Base-by-base conservation (phyloP, 139 green algal species). In the Picochlorum sp. region DNA sequence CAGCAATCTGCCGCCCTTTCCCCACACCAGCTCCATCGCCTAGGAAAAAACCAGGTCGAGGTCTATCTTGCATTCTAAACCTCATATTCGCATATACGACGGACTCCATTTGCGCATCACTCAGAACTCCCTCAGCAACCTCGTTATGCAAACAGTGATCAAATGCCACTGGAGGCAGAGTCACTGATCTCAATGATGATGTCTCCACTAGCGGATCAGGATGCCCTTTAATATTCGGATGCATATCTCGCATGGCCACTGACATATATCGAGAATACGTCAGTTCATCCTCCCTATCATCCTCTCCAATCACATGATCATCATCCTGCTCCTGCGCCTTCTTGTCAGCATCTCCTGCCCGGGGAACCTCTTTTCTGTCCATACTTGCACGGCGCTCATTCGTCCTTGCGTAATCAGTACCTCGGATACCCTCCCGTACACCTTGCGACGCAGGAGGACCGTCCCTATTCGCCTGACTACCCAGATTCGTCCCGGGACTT, bases 21-120 rank as follows among this genome's bases (percentile, higher is more conserved):
- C 89, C 89, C 57, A 95, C 85, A 20, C 89, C 86, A 13, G 88
- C 88, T 57, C 88, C 88, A 61, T 95, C 88, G 23, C 83, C 87
- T 11, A 94, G 71, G 49, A 94, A 92, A 75, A 94, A 94, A 3
- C 88, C 88, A 2, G 76, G 67, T 11, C 68, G 61, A 45, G 60
- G n/a, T 18, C 62, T 51, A 6, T 60, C 44, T 6, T 45, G 45
- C 30, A 79, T 70, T 6, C 64, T 66, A 72, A 87, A 90, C 41
- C 83, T 79, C 81, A 81, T 79, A 59, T 78, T 81, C 24, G 86
- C 77, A 63, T 94, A 94, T 6, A 90, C 37, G 23, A 90, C 62
- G 3, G 80, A 83, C 73, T 94, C 87, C 52, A 92, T 75, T 76
- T 94, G 87, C 1, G 84, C 78, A 44, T 81, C 76, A 24, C 77